Evolutionary conservation across 352 stramenopile genomes (phyloP), one percentile per base, ranked within the genome.

Genomic region (Phytophthora parvispora): DNA sequence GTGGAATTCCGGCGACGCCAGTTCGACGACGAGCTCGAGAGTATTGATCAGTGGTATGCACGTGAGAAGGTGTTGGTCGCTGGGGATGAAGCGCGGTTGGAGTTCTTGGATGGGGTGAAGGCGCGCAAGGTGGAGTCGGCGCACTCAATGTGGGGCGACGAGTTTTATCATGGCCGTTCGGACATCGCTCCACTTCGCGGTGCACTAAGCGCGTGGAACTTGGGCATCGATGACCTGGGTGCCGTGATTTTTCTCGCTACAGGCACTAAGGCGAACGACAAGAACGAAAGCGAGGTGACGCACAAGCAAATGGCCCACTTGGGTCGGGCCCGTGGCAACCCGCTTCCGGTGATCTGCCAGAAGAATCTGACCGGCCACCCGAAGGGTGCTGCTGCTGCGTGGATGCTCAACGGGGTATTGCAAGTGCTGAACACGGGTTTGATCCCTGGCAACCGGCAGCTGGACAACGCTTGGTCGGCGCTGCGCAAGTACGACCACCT

Each of bases 201-300:
- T 29, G 87, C 87, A 13, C 64, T 95, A 31, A 81, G 74, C 34
- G 85, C 87, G 28, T 95, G 86, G 84, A 91, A 92, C 69, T 55
- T 95, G 60, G 82, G 73, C 15, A 62, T 93, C 29, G 84, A 96
- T 24, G 87, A 95, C 66, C 59, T 96, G 50, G 87, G 82, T 9
- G 86, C 90, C 3, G 83, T 79, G 6, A 92, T n/a, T n/a, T n/a
- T n/a, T n/a, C n/a, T n/a, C n/a, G n/a, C n/a, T n/a, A 97, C 89
- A 8, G 85, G 88, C 22, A 96, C 89, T 32, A 96, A 74, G 49
- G 85, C 83, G 13, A 97, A 97, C 65, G 90, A 97, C 72, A 90
- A 86, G 79, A 96, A 97, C 49, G 89, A 97, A 53, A 96, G 87
- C 49, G 88, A 94, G 27, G 89, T 97, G 50, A 93, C 87, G 0